These are phyloP conservation scores for Lachnellula cervina DNA, from an alignment of 2,329 filamentous ascomycete genomes.

Conservation along the genomic window DNA sequence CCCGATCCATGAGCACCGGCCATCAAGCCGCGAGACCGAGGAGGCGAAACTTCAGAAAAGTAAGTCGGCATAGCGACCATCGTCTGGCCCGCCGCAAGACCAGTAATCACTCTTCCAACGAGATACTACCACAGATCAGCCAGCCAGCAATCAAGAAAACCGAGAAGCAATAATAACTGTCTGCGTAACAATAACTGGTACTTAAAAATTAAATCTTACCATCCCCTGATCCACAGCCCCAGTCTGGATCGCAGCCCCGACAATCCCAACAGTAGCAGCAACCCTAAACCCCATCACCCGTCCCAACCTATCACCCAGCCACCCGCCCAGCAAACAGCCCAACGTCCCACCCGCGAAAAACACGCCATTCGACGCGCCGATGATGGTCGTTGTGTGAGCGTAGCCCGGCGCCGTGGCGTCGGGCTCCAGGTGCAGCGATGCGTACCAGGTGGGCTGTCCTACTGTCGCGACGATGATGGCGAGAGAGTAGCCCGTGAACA, in stretches of 20 bases:
- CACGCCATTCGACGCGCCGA: slow-evolving; percentile 22
- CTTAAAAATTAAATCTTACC: neutral
- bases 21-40: slow-evolving; percentile 12
- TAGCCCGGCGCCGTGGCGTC: slow-evolving; percentile 7
- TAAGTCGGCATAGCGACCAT: slow-evolving; percentile 13
- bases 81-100: slow-evolving; percentile 38
- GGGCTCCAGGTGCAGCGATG: slow-evolving; percentile 5
- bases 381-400: slow-evolving; percentile 11
- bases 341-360: slow-evolving; percentile 33
- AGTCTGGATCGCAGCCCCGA: slow-evolving; percentile 39
- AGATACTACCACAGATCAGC: slow-evolving; percentile 20
- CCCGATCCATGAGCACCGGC: slow-evolving; percentile 9
- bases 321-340: slow-evolving; percentile 21
- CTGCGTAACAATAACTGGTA: no score
- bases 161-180: no score
- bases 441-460: slow-evolving; percentile 12
- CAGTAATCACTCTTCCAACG: slow-evolving; percentile 42
- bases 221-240: slow-evolving; percentile 9
- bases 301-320: slow-evolving; percentile 20
- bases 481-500: slow-evolving; percentile 11
- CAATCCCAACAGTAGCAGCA: slow-evolving; percentile 41
- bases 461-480: slow-evolving; percentile 11
- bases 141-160: no score
- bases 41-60: slow-evolving; percentile 12
- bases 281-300: slow-evolving; percentile 37